Percentiles rank a stretch among this genome's conserved stretches.
Evolutionary conservation across 306 rosid genomes (phyloP).

Genomic region (Fragaria ananassa): DNA sequence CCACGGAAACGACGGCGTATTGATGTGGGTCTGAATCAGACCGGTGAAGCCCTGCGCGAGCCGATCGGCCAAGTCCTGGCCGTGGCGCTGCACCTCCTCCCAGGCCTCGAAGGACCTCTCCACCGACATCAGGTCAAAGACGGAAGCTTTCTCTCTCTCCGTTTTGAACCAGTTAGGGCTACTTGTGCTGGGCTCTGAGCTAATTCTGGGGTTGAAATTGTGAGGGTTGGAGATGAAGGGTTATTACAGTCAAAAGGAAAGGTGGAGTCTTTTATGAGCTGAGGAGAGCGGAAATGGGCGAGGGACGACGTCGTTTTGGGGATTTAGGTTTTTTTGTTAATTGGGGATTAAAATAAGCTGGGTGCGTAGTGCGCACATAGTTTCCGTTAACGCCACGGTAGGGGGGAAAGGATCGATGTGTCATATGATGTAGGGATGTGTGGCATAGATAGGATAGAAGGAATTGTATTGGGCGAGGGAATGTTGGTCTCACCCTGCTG

Average conservation of each 20-base stretch:
- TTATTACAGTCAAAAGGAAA: background rate
- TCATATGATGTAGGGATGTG: background rate
- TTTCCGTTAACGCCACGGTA: background rate
- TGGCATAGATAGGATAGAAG: background rate
- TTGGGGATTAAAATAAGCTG: background rate
- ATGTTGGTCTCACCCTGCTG: too few relatives aligned
- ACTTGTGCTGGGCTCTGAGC: slow-evolving; percentile 21
- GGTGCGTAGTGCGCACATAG: slow-evolving; percentile 22
- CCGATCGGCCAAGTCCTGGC: slow-evolving; percentile 93
- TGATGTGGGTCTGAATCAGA: slow-evolving; percentile 72
- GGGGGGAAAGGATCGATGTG: background rate
- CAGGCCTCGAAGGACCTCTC: slow-evolving; percentile 93
- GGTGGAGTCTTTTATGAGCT: background rate
- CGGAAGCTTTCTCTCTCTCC: slow-evolving; percentile 3
- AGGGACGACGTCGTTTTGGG: background rate
- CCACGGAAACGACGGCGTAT: slow-evolving; percentile 79
- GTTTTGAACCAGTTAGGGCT: slow-evolving; percentile 7
- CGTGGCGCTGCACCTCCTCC: slow-evolving; percentile 98
- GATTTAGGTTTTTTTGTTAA: background rate
- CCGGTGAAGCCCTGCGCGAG: slow-evolving; percentile 90
- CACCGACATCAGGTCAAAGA: slow-evolving; percentile 51
- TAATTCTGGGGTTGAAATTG: background rate
- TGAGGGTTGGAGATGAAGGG: background rate
- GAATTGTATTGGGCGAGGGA: background rate
- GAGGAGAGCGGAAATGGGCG: background rate